Evolutionary conservation across 148 eudicot genomes (phyloP).

Genomic region (Pharnaceum exiguum): DNA sequence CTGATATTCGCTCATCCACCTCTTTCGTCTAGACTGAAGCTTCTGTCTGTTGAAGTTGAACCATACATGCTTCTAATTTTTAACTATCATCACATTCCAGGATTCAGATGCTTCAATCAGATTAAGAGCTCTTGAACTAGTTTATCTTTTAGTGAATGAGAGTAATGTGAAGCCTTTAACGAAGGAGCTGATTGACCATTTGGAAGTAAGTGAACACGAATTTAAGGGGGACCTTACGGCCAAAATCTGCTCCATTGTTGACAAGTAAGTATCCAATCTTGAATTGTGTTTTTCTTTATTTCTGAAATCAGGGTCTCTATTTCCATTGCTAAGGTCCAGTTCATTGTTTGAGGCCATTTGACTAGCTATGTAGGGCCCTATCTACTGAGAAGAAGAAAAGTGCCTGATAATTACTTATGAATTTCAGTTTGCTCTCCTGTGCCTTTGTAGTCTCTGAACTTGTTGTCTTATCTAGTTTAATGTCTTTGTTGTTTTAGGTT

Average conservation of each 20-base stretch:
- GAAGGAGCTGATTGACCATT: conserved; percentile 81
- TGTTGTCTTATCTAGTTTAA: not conserved
- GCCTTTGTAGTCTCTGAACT: not conserved
- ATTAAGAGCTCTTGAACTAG: conserved; percentile 95
- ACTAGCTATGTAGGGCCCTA: no score
- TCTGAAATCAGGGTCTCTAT: not conserved
- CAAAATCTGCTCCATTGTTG: conserved; percentile 95
- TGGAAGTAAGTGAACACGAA: conserved; percentile 81
- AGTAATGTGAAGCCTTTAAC: conserved; percentile 85
- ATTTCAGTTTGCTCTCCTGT: not conserved
- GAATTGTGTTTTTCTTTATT: conserved; percentile 1
- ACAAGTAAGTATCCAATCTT: conserved; percentile 60
- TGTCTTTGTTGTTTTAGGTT: conserved; percentile 49
- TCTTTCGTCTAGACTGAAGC: not conserved
- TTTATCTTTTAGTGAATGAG: conserved; percentile 90
- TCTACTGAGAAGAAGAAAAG: no score
- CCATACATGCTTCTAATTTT: no score
- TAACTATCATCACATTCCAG: conserved; percentile 36
- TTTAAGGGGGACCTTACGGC: conserved; percentile 90
- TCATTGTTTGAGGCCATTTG: no score
- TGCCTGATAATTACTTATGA: not conserved
- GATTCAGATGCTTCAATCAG: conserved; percentile 98
- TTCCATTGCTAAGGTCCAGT: no score
- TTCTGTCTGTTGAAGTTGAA: not conserved
- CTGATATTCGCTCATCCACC: not conserved